Base-by-base conservation (phyloP, 2,329 filamentous ascomycete genomes). In the Stromatinia cepivora region DNA sequence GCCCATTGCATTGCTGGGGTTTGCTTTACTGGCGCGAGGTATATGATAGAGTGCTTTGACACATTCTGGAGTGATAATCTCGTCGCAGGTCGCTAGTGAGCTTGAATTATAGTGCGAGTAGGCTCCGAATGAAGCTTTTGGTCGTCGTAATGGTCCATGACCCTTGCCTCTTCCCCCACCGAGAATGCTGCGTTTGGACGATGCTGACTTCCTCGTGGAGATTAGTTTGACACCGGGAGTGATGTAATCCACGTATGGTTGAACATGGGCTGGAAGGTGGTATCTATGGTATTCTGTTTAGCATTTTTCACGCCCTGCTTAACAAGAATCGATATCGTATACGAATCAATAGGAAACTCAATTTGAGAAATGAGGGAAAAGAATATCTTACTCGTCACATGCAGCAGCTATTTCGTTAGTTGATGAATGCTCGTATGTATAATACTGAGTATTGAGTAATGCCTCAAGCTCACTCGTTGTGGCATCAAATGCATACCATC, bases 31-130 rank as follows among this genome's bases (percentile, higher is more conserved):
- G 9, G 81, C 81, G 13, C 79, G 72, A 20, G 84, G 81, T 66
- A 84, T 82, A 1, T 78, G 72, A 72, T 87, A 87, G n/a, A 87
- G 77, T 13, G 83, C 84, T 66, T 81, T 81, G 69, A 87, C 79
- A 73, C 87, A 89, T 57, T 81, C 81, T 0, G 86, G 85, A 0
- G 85, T 88, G 72, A 89, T 87, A 71, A 84, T 81, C 31, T 78
- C 76, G 71, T 85, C 83, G 75, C 87, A 90, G 58, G 78, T 70
- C 31, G 72, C 52, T 61, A 70, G 48, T 61, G 71, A 50, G 20
- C 50, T 69, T 25, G 69, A 48, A 22, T 61, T 54, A 54, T 28
- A 59, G 65, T 36, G 59, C 57, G 56, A 63, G 58, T 50, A 42
- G 45, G 10, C 5, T 34, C 39, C 25, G 28, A 31, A 22, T 46